These are phyloP conservation scores for Mastigamoeba balamuthi DNA, from an alignment of 78 protist species.

Conservation along the genomic window DNA sequence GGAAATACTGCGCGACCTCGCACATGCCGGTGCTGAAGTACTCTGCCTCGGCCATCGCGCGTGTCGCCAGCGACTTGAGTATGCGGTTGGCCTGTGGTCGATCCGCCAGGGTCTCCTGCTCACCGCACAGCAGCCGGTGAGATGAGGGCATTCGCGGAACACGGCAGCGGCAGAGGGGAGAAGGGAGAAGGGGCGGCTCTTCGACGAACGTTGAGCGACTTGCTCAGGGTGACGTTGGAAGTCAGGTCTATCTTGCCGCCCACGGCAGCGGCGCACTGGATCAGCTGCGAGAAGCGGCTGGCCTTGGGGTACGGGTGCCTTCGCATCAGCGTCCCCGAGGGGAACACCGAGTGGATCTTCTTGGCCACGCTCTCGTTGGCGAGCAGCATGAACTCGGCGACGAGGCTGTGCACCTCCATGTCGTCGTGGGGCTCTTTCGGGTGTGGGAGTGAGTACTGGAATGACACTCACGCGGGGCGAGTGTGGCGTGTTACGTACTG, in stretches of 20 bases:
- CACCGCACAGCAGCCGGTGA: constrained; percentile 6
- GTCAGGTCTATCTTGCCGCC: background rate
- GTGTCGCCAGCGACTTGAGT: background rate
- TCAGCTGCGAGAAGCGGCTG: background rate
- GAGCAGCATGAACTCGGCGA: constrained; percentile 93
- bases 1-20: constrained; percentile 46
- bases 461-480: too few species aligned
- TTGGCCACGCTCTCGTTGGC: constrained; percentile 86
- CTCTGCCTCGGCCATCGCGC: background rate
- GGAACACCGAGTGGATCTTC: constrained; percentile 37
- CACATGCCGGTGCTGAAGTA: constrained; percentile 27
- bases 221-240: background rate
- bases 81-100: background rate
- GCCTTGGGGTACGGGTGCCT: constrained; percentile 66
- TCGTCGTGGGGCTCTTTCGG: constrained; percentile 8
- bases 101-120: constrained; percentile 3
- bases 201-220: background rate
- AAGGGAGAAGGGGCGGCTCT: background rate
- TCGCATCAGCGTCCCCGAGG: constrained; percentile 55
- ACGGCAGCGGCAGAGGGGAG: constrained; percentile 1
- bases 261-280: too few species aligned
- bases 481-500: background rate
- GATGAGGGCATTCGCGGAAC: constrained; percentile 6
- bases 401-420: constrained; percentile 53
- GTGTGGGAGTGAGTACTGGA: background rate